Evolutionary conservation across 805 yeast genomes (phyloP), one percentile per base, ranked within the genome.

Genomic region (Saturnispora diversa): DNA sequence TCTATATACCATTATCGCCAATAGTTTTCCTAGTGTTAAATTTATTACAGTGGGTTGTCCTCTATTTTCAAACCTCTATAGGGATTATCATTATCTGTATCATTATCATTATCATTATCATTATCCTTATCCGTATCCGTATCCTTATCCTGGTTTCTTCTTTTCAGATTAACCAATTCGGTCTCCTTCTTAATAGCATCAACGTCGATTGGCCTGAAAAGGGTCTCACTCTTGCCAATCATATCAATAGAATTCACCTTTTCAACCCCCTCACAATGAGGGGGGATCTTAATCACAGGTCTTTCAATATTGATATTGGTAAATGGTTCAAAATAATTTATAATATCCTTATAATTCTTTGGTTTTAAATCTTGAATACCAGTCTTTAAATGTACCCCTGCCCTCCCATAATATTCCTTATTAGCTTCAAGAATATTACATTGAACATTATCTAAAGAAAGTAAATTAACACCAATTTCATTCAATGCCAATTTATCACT

Each of bases 11-110:
- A 25, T 41, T 43, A 17, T n/a, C n/a, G n/a, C n/a, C n/a, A n/a
- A n/a, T n/a, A n/a, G n/a, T n/a, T n/a, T n/a, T n/a, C n/a, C n/a
- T n/a, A n/a, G n/a, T n/a, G n/a, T n/a, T n/a, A n/a, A n/a, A n/a
- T n/a, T n/a, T n/a, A n/a, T n/a, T n/a, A n/a, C n/a, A n/a, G n/a
- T n/a, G n/a, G n/a, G n/a, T n/a, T n/a, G n/a, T n/a, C 59, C 3
- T 39, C 38, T 8, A 26, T 23, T 24, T 47, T 39, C 20, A 55
- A 42, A 3, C 54, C 59, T 21, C 43, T 44, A 28, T 52, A 55
- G 16, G 47, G 45, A 22, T 38, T 33, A 6, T 39, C 42, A 10
- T n/a, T n/a, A n/a, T n/a, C n/a, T n/a, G n/a, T n/a, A n/a, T n/a
- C n/a, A n/a, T n/a, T n/a, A n/a, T n/a, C n/a, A n/a, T n/a, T n/a